These are phyloP conservation scores for Podospora pseudoanserina DNA, from an alignment of 495 filamentous ascomycete genomes.

Conservation along the genomic window DNA sequence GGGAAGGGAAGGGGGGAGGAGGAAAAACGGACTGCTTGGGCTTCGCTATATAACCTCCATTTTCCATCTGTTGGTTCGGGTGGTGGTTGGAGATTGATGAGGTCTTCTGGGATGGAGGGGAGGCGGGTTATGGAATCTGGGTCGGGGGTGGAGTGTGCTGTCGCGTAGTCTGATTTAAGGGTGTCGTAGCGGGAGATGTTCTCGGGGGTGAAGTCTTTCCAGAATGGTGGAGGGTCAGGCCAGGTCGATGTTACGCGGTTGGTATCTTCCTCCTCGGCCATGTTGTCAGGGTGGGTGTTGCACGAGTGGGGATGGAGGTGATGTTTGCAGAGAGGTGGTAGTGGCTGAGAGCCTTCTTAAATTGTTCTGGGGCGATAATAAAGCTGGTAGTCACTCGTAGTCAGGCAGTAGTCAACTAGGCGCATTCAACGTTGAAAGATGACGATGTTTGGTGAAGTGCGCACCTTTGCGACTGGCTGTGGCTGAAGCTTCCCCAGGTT, in stretches of 20 bases:
- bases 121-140: conserved; percentile 35
- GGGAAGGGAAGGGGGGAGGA: neutral
- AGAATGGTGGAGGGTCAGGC: conserved; percentile 86
- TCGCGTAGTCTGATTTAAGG: conserved; percentile 40
- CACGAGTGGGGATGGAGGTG: too few relatives aligned
- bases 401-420: neutral
- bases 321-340: too few relatives aligned
- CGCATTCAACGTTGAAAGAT: neutral
- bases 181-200: conserved; percentile 67
- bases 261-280: conserved; percentile 40
- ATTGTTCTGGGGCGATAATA: neutral
- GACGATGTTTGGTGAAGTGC: neutral
- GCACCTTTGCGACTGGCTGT: conserved; percentile 7
- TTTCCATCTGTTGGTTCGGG: conserved; percentile 63
- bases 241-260: conserved; percentile 44
- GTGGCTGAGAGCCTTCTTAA: neutral
- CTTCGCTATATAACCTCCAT: conserved; percentile 71
- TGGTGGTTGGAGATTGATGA: conserved; percentile 79
- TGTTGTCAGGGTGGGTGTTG: conserved; percentile 13
- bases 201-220: conserved; percentile 76
- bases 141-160: conserved; percentile 19
- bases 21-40: conserved; percentile 53
- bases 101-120: conserved; percentile 62
- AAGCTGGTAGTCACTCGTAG: neutral
- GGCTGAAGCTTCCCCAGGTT: conserved; percentile 21